Conservation (phyloP, 208 protist species). For the Trypanosoma vivax region DNA sequence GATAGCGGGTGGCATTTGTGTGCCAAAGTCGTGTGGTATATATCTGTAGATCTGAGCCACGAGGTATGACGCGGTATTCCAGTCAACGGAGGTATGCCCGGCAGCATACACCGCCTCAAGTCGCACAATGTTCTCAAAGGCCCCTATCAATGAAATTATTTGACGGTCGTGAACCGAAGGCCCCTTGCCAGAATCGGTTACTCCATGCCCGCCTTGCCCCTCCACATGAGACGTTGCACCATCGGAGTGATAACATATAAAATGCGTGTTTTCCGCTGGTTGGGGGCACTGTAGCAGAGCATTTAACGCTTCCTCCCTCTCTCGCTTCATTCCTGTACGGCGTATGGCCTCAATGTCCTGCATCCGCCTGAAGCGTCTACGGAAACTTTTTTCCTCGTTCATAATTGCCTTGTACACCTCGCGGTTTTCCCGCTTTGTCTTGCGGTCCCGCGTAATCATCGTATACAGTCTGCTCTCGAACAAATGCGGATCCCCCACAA, state of each 20-base stretch:
- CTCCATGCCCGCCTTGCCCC: background rate
- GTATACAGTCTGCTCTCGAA: slow-evolving; percentile 83
- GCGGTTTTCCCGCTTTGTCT: slow-evolving; percentile 68
- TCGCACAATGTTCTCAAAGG: slow-evolving; percentile 77
- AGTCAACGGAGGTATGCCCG: slow-evolving; percentile 23
- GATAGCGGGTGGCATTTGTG: slow-evolving; percentile 80
- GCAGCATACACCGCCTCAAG: slow-evolving; percentile 39
- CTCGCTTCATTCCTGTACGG: slow-evolving; percentile 81
- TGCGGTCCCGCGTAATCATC: slow-evolving; percentile 85
- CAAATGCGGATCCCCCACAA: slow-evolving; percentile 74
- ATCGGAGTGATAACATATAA: slow-evolving; percentile 6
- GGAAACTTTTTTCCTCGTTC: slow-evolving; percentile 75
- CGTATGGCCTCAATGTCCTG: slow-evolving; percentile 63
- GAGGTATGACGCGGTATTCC: slow-evolving; percentile 49
- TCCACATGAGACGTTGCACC: background rate
- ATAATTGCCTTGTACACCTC: slow-evolving; percentile 75
- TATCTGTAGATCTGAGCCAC: slow-evolving; percentile 83
- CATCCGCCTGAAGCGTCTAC: slow-evolving; percentile 57
- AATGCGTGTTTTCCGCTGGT: slow-evolving; percentile 6
- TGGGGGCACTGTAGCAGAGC: slow-evolving; percentile 29
- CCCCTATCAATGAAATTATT: slow-evolving; percentile 56
- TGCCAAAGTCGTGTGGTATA: slow-evolving; percentile 58
- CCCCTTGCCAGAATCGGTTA: background rate
- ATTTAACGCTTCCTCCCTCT: slow-evolving; percentile 74
- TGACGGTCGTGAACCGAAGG: slow-evolving; percentile 13